Evolutionary conservation across 768 basidiomycete species (phyloP).

Genomic region (Gymnopilus junonius): DNA sequence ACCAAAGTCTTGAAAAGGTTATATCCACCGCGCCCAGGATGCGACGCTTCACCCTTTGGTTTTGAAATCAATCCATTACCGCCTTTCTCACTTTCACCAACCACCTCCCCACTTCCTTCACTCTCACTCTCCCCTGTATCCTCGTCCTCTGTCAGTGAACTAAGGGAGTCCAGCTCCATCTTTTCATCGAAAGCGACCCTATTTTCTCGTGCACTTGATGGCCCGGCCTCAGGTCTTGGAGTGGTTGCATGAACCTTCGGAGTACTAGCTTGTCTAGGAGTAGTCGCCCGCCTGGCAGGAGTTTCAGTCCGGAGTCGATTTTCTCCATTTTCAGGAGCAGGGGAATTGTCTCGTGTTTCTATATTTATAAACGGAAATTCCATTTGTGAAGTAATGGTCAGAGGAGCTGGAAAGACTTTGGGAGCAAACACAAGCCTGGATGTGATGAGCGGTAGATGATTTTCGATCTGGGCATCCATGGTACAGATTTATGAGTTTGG

Average conservation of each 20-base stretch:
- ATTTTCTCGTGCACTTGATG: background rate
- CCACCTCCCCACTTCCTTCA: background rate
- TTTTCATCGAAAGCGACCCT: background rate
- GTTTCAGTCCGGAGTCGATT: background rate
- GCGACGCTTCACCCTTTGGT: conserved; percentile 5
- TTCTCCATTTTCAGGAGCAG: background rate
- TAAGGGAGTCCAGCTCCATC: background rate
- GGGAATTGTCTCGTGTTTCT: background rate
- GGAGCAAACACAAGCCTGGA: conserved; percentile 3
- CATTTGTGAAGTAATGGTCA: background rate
- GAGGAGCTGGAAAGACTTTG: conserved; percentile 1
- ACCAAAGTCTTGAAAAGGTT: background rate
- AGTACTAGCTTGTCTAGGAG: background rate
- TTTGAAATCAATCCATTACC: background rate
- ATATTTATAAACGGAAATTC: conserved; percentile 3
- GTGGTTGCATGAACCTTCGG: background rate
- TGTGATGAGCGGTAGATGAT: conserved; percentile 8
- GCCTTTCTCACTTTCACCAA: background rate
- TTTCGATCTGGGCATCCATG: conserved; percentile 8
- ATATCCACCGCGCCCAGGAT: background rate
- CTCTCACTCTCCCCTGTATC: background rate
- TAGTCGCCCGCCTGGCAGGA: background rate
- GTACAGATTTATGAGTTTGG: background rate
- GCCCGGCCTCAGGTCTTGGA: background rate
- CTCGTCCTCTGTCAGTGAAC: background rate